Conservation (phyloP, 208 protist species). For the Acanthamoeba culbertsoni region DNA sequence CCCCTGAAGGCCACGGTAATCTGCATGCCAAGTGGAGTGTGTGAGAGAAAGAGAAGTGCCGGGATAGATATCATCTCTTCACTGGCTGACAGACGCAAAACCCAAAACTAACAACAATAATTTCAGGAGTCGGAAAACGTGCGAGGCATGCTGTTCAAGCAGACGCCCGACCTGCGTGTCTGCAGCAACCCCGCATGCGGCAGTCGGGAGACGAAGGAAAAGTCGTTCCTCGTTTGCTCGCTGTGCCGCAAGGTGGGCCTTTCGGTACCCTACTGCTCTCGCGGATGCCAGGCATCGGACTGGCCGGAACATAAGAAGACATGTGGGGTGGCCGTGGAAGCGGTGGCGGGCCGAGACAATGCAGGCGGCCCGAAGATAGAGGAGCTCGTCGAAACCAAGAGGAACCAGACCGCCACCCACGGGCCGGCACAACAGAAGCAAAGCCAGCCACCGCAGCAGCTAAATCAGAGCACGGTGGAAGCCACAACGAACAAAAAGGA, state of each 20-base stretch:
- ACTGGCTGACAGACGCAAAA: neutral
- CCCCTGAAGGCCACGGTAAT: conserved; percentile 29
- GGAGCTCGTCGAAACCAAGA: neutral
- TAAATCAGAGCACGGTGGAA: neutral
- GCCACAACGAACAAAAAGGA: neutral
- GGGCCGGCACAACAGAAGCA: neutral
- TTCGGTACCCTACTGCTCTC: conserved; percentile 45
- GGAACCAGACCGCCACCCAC: neutral
- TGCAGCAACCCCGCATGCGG: neutral
- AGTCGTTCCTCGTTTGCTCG: conserved; percentile 46
- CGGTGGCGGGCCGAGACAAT: neutral
- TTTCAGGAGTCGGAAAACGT: conserved; percentile 7
- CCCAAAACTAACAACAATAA: neutral
- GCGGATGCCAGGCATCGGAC: conserved; percentile 3
- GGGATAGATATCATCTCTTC: neutral
- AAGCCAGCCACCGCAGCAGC: neutral
- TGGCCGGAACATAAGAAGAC: conserved; percentile 54
- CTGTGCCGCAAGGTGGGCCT: neutral
- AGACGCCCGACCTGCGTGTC: neutral
- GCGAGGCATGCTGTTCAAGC: conserved; percentile 31
- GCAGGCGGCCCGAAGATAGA: conserved; percentile 13
- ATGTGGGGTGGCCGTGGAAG: neutral
- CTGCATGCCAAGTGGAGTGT: neutral
- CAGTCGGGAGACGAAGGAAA: conserved; percentile 30
- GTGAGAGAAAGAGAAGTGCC: neutral